A percentile compares a stretch with the other conserved stretches of the same genome.
These are phyloP conservation scores for Phytophthora sp. DNA, from an alignment of 352 stramenopile genomes.

Conservation along the genomic window DNA sequence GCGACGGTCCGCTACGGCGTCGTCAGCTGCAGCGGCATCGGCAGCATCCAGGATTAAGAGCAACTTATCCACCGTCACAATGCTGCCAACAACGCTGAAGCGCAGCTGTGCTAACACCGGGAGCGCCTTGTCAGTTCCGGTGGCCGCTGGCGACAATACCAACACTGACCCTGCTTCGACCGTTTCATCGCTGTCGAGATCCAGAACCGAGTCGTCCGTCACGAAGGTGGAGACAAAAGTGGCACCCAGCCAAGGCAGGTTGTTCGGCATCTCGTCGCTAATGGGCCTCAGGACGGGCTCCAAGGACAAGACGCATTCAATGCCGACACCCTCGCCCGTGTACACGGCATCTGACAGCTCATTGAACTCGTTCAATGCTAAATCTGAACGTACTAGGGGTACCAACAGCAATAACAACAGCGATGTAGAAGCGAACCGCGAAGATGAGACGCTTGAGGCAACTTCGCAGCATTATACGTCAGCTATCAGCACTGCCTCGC, in stretches of 20 bases:
- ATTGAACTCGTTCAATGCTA: slow-evolving; percentile 19
- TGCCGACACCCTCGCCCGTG: slow-evolving; percentile 1
- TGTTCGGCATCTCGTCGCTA: slow-evolving; percentile 41
- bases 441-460: slow-evolving; percentile 2
- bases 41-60: slow-evolving; percentile 40
- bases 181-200: slow-evolving; percentile 21
- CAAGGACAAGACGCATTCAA: slow-evolving; percentile 33
- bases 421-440: slow-evolving; percentile 17
- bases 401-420: slow-evolving; percentile 14
- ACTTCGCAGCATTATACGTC: slow-evolving; percentile 20
- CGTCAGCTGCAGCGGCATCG: slow-evolving; percentile 39
- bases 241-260: slow-evolving; percentile 9
- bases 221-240: slow-evolving; percentile 28
- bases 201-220: slow-evolving; percentile 28
- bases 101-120: slow-evolving; percentile 17
- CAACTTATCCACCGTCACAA: slow-evolving; percentile 43
- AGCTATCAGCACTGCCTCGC: slow-evolving; percentile 44
- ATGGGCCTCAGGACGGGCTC: slow-evolving; percentile 31
- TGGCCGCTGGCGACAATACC: slow-evolving; percentile 12
- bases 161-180: slow-evolving; percentile 4
- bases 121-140: background rate
- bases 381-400: no score
- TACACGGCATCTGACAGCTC: background rate
- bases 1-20: slow-evolving; percentile 44
- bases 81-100: slow-evolving; percentile 38